Evolutionary conservation across 202 grass and related monocot genomes (phyloP), one percentile per base, ranked within the genome.

Genomic region (Schoenoplectus triqueter): DNA sequence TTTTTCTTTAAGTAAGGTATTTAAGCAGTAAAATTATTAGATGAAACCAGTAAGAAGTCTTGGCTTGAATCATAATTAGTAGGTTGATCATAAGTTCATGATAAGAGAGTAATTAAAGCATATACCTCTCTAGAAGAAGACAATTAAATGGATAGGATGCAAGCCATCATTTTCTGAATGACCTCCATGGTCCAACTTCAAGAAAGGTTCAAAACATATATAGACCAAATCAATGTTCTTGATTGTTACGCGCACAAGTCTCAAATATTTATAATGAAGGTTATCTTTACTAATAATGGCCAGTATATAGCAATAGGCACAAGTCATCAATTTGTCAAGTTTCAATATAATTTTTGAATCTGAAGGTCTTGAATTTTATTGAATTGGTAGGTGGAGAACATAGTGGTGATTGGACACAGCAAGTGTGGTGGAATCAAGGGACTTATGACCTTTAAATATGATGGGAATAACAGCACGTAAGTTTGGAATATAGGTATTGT

Each of bases 361-460:
- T 79, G 7, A 79, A 4, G 70, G 3, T 51, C 51, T 10, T 81
- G 17, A 45, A 71, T 57, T 13, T n/a, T 70, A n/a, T 83, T 40
- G 81, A 57, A 52, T 85, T 66, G 20, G 46, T 84, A 94, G 92
- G 96, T 98, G 17, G 78, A 90, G 84, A 70, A 70, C 82, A 89
- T 98, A 45, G 86, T 86, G 0, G 96, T 98, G 73, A 95, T 98
- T 15, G 96, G 96, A 54, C 96, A 98, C 88, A 98, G 96, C 87
- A 78, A 88, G 39, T 98, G 96, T 66, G 96, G 96, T 86, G 96
- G 96, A 20, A 92, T 95, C 68, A 94, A 88, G 88, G 93, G 89
- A 3, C 95, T 98, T 45, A 91, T 94, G 73, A 92, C 93, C 11
- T 64, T 98, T 59, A 21, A 88, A 77, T 91, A 93, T 8, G 91